Base-by-base conservation (phyloP, 116 monocot species). In the Posidonia oceanica region DNA sequence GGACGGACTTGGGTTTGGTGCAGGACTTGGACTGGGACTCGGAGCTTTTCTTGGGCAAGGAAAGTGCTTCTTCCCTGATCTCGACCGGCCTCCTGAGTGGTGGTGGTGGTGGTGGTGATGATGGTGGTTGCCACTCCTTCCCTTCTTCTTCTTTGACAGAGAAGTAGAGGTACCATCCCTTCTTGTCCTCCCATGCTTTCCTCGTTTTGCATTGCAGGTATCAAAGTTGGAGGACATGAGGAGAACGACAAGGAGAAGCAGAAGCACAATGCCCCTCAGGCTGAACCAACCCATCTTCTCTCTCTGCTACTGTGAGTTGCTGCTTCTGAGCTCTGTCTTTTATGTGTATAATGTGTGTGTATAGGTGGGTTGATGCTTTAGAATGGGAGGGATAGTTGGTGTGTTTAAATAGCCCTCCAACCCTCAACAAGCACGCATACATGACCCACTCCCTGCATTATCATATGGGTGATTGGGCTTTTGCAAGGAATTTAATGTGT, bases 201-300 rank as follows among this genome's bases (percentile, higher is more conserved):
- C 75, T 65, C 74, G 73, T 69, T 76, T 82, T 39, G 80, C 88
- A 73, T 78, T 76, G 69, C 78, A 80, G 11, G 39, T 40, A 48
- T 57, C 65, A 16, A 84, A 71, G 53, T 64, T 67, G 63, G 79
- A 67, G 40, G 68, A 75, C 52, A 77, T 5, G 39, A 78, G 66
- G 54, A 75, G 61, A 42, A 76, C 22, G 60, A 76, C 44, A 61
- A 84, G 73, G 72, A 88, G 75, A 37, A 82, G 82, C 17, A 80
- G 14, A 16, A 72, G 22, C 16, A 61, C 69, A 23, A 78, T 36
- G 52, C 72, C 62, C 75, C 78, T 75, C 66, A 77, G 23, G 13
- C 73, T 58, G 51, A 75, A 61, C 48, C 68, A 63, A 15, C 72
- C 55, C 69, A 61, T 69, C 52, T 15, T 52, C 23, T 70, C 54